phyloP scores from a whole-genome alignment of 169 alveolate genomes.

The Eimeria zaria region DNA sequence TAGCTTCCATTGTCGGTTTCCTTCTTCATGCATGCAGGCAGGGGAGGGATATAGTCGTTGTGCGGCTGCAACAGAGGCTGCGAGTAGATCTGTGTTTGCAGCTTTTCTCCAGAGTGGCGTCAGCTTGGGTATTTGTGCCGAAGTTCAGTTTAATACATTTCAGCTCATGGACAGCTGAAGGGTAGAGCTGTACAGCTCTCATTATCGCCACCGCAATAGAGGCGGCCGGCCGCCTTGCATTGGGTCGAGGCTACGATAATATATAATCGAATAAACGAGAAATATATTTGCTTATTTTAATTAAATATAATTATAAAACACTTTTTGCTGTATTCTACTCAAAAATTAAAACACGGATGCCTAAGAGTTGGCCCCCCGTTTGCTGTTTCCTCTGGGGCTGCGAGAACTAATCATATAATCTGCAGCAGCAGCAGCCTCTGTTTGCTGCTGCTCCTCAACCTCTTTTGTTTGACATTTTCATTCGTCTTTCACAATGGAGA shows the following conservation, averaged over 20 bases:
- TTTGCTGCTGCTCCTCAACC: not conserved
- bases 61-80: slow-evolving; percentile 20
- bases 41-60: not conserved
- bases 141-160: not conserved
- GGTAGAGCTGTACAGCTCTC: slow-evolving; percentile 21
- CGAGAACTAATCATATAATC: not conserved
- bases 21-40: slow-evolving; percentile 17
- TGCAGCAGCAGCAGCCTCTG: not conserved
- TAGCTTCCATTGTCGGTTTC: too few relatives aligned
- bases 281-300: not conserved
- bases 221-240: slow-evolving; percentile 49
- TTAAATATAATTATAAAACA: not conserved
- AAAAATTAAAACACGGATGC: not conserved
- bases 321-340: not conserved
- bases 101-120: not conserved
- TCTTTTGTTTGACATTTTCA: not conserved
- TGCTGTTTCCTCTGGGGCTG: slow-evolving; percentile 15
- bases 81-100: not conserved
- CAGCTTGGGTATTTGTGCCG: slow-evolving; percentile 2
- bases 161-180: slow-evolving; percentile 48
- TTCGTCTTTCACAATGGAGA: slow-evolving; percentile 41
- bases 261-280: not conserved
- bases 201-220: slow-evolving; percentile 10
- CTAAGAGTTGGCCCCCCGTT: not conserved
- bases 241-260: not conserved